A percentile compares a stretch with the other conserved stretches of the same genome.
These are phyloP conservation scores for Wickerhamiella parazyma DNA, from an alignment of 805 yeast species.

Conservation along the genomic window DNA sequence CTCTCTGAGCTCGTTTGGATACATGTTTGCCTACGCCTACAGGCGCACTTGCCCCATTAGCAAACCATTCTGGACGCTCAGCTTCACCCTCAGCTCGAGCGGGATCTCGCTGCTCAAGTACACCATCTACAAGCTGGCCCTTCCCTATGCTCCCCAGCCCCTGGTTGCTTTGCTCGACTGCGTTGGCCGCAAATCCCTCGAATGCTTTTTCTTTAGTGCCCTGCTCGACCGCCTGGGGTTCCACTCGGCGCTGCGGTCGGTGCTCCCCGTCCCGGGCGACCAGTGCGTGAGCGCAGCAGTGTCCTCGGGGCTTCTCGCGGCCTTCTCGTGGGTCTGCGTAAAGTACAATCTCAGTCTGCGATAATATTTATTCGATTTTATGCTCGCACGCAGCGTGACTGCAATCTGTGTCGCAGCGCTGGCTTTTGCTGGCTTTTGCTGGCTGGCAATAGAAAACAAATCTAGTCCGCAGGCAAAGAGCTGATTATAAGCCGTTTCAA, in stretches of 20 bases:
- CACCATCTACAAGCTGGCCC: constrained; percentile 14
- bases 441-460: too few species aligned
- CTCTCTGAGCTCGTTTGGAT: constrained; percentile 21
- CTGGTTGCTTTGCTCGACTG: constrained; percentile 15
- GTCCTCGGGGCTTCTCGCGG: constrained; percentile 16
- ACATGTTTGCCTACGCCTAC: constrained; percentile 19
- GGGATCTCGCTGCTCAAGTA: constrained; percentile 26
- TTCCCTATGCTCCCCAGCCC: constrained; percentile 22
- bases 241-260: not conserved
- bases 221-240: constrained; percentile 13
- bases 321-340: constrained; percentile 14
- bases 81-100: constrained; percentile 23
- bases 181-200: constrained; percentile 24
- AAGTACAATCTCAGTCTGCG: constrained; percentile 12
- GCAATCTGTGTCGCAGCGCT: too few species aligned
- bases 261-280: constrained; percentile 4
- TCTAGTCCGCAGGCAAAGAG: too few species aligned
- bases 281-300: constrained; percentile 10
- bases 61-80: constrained; percentile 29
- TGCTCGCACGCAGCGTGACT: not conserved
- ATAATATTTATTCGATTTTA: not conserved
- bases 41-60: constrained; percentile 26
- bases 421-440: too few species aligned
- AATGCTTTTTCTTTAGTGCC: constrained; percentile 22
- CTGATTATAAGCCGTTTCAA: too few species aligned